These are phyloP conservation scores for Lodderomyces orthopsilosis DNA, from an alignment of 1,139 yeast genomes.

Conservation along the genomic window DNA sequence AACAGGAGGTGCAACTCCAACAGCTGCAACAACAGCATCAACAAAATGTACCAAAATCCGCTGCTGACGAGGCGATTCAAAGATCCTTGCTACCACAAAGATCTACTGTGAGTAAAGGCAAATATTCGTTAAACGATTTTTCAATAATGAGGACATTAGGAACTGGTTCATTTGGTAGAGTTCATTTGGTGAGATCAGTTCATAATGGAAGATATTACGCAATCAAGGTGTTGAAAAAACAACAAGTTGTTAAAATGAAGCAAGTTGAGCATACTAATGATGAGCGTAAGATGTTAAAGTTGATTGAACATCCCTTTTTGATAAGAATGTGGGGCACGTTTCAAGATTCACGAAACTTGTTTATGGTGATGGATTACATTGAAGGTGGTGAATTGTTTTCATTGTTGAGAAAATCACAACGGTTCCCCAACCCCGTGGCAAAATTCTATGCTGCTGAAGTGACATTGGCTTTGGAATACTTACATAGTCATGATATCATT, in stretches of 20 bases:
- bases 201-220: constrained; percentile 62
- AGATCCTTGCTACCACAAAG: constrained; percentile 32
- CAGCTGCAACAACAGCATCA: constrained; percentile 10
- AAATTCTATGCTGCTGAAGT: constrained; percentile 65
- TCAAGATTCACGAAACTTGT: constrained; percentile 54
- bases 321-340: constrained; percentile 67
- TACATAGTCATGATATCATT: constrained; percentile 55
- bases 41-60: constrained; percentile 14
- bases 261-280: constrained; percentile 66
- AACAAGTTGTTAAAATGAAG: constrained; percentile 58
- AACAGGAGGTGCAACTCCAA: constrained; percentile 11
- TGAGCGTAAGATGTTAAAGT: constrained; percentile 54
- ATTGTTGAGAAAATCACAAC: constrained; percentile 53
- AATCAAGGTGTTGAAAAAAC: constrained; percentile 56
- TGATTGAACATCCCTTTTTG: constrained; percentile 58
- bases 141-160: constrained; percentile 56
- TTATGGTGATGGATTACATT: constrained; percentile 63
- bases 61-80: constrained; percentile 27
- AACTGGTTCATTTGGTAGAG: constrained; percentile 64
- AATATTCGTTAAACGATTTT: constrained; percentile 52
- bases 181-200: constrained; percentile 55
- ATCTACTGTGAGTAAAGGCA: constrained; percentile 50
- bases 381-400: constrained; percentile 64
- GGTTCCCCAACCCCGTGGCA: constrained; percentile 62
- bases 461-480: constrained; percentile 54